These are phyloP conservation scores for Elasticomyces elasticus DNA, from an alignment of 495 filamentous ascomycete species.

Conservation along the genomic window DNA sequence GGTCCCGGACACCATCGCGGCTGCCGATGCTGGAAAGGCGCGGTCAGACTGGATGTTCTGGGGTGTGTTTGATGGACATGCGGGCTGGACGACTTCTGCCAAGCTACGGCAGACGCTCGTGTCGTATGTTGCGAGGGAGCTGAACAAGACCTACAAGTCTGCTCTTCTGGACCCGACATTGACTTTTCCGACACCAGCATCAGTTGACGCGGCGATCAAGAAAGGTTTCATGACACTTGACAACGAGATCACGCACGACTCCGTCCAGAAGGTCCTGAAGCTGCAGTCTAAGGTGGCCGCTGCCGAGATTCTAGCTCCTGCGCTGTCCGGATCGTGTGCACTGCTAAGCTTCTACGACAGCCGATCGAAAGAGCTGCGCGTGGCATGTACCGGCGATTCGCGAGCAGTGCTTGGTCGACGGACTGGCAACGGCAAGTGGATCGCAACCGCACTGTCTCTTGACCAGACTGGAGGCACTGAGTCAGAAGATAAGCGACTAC, in stretches of 20 bases:
- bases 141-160: conserved; percentile 84
- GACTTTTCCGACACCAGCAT: conserved; percentile 54
- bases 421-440: conserved; percentile 74
- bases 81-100: conserved; percentile 95
- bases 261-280: conserved; percentile 77
- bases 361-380: conserved; percentile 66
- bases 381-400: conserved; percentile 92
- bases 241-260: conserved; percentile 83
- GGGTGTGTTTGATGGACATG: conserved; percentile 97
- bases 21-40: conserved; percentile 40
- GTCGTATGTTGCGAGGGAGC: conserved; percentile 80
- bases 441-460: conserved; percentile 73
- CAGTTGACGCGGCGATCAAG: conserved; percentile 87
- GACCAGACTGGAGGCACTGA: conserved; percentile 86
- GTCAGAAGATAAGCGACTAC: conserved; percentile 70
- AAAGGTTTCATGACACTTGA: conserved; percentile 80
- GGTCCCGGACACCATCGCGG: conserved; percentile 51
- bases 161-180: conserved; percentile 52
- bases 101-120: conserved; percentile 89
- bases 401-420: conserved; percentile 83
- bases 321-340: conserved; percentile 89
- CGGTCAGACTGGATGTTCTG: conserved; percentile 98
- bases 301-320: conserved; percentile 84
- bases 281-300: conserved; percentile 76
- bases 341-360: conserved; percentile 94